phyloP scores from a whole-genome alignment of 2,329 filamentous ascomycete species.

The Fusarium aywerte region DNA sequence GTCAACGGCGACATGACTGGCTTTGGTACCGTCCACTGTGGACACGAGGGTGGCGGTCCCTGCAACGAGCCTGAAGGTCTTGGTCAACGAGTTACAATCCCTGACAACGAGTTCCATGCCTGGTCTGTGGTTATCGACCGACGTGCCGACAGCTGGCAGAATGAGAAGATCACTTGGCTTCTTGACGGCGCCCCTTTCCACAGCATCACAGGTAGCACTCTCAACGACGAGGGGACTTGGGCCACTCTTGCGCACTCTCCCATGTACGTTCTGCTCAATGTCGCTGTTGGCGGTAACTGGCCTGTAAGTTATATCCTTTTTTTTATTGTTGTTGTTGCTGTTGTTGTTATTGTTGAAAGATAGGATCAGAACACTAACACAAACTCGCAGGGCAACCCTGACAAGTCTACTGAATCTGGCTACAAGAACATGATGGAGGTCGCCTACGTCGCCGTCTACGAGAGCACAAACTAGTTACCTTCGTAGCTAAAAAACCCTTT shows the following conservation, averaged over 20 bases:
- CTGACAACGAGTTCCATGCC: slow-evolving; percentile 60
- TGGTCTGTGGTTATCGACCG: slow-evolving; percentile 62
- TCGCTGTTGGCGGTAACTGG: slow-evolving; percentile 60
- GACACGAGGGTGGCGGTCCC: slow-evolving; percentile 54
- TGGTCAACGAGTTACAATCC: slow-evolving; percentile 51
- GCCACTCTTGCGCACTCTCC: slow-evolving; percentile 55
- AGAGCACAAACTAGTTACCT: slow-evolving; percentile 32
- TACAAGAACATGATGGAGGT: slow-evolving; percentile 57
- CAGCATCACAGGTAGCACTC: slow-evolving; percentile 55
- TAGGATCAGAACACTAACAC: slow-evolving; percentile 7
- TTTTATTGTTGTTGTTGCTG: too few species aligned
- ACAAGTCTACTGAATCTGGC: slow-evolving; percentile 50
- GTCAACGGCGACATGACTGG: slow-evolving; percentile 59
- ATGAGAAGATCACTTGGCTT: slow-evolving; percentile 62
- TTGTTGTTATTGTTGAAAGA: neutral
- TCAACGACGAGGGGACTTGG: slow-evolving; percentile 58
- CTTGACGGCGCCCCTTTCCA: slow-evolving; percentile 58
- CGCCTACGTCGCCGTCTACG: slow-evolving; percentile 55
- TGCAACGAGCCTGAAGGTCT: slow-evolving; percentile 61
- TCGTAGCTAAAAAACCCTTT: neutral
- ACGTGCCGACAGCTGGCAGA: slow-evolving; percentile 55
- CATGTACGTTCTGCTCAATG: slow-evolving; percentile 60
- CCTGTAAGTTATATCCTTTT: slow-evolving; percentile 46
- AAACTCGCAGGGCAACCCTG: slow-evolving; percentile 48
- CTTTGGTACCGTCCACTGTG: slow-evolving; percentile 62